Conservation (phyloP, 2,329 filamentous ascomycete species). For the Aureobasidium sp. region DNA sequence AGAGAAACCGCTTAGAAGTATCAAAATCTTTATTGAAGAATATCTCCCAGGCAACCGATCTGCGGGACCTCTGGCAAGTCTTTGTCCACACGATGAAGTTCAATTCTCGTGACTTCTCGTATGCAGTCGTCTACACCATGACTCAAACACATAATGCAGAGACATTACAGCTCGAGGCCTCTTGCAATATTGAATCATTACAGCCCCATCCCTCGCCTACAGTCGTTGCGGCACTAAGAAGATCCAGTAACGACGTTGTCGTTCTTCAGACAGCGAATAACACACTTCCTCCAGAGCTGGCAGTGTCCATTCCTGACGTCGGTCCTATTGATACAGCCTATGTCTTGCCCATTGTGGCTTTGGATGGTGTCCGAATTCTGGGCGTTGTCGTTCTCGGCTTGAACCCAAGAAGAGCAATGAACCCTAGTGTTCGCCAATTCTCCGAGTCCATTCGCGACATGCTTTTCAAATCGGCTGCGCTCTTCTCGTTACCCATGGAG, state of each 20-base stretch:
- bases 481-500: conserved; percentile 1
- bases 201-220: background rate
- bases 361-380: background rate
- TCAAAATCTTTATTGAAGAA: background rate
- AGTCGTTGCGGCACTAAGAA: background rate
- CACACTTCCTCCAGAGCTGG: background rate
- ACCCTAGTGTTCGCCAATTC: background rate
- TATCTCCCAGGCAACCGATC: background rate
- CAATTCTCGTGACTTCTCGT: background rate
- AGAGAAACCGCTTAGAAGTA: background rate
- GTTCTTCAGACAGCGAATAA: background rate
- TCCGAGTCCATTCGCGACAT: background rate
- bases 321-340: background rate
- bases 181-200: background rate
- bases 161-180: background rate
- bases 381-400: background rate
- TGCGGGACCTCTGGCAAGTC: background rate
- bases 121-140: background rate
- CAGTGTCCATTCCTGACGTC: background rate
- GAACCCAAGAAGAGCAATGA: background rate
- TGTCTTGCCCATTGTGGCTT: background rate
- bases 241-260: background rate
- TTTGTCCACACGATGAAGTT: background rate
- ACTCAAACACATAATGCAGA: no score
- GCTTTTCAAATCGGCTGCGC: background rate